Evolutionary conservation across 108 stramenopile species (phyloP).

Genomic region (Aurantiochytrium sp.): DNA sequence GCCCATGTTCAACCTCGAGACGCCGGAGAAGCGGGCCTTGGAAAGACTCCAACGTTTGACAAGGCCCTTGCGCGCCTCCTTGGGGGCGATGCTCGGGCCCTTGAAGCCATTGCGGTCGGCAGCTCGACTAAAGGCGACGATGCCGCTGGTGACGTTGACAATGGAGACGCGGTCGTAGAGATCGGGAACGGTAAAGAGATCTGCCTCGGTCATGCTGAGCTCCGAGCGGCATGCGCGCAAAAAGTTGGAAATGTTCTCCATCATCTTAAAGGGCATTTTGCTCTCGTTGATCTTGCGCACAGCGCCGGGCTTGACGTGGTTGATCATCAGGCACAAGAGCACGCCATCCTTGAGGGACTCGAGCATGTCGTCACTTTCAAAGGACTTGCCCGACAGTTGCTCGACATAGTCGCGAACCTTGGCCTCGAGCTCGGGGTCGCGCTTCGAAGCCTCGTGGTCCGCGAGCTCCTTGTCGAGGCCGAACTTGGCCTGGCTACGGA

Average conservation of each 20-base stretch:
- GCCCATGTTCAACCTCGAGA: neutral
- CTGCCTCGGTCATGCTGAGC: neutral
- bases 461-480: slow-evolving; percentile 11
- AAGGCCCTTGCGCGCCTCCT: neutral
- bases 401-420: neutral
- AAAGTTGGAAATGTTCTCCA: slow-evolving; percentile 13
- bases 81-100: slow-evolving; percentile 5
- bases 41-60: slow-evolving; percentile 8
- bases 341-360: neutral
- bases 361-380: neutral
- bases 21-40: neutral
- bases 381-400: neutral
- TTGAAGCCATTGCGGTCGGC: neutral
- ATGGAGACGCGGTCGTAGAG: neutral
- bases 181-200: neutral
- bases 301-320: neutral
- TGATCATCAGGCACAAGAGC: neutral
- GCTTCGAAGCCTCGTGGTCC: neutral
- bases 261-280: neutral
- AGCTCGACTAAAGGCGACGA: neutral
- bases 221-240: neutral
- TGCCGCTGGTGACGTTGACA: neutral
- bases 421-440: neutral
- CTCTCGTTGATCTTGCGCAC: slow-evolving; percentile 14
- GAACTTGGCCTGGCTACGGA: neutral